phyloP scores from a whole-genome alignment of 148 eudicot genomes.

The Salicornia ramosissima region DNA sequence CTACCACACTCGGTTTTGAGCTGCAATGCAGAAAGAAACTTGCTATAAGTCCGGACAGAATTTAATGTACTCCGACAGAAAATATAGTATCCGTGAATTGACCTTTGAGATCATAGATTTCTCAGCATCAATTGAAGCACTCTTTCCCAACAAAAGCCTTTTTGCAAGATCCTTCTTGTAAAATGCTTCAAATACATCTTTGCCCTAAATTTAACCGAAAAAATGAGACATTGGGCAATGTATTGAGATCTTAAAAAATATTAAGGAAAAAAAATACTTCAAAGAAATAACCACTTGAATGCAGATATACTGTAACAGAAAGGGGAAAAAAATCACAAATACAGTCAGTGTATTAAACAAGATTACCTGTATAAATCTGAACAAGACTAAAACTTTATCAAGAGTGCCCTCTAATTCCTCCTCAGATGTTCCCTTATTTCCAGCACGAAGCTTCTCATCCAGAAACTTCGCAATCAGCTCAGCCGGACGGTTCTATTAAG shows the following conservation, averaged over 20 bases:
- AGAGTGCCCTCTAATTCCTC: constrained; percentile 96
- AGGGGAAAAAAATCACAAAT: neutral
- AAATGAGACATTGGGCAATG: constrained; percentile 5
- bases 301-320: neutral
- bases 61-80: neutral
- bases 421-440: constrained; percentile 96
- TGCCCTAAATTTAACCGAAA: constrained; percentile 49
- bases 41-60: constrained; percentile 19
- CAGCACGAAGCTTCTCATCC: constrained; percentile 98
- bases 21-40: constrained; percentile 42
- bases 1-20: constrained; percentile 97
- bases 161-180: constrained; percentile 98
- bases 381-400: constrained; percentile 88
- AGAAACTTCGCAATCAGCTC: constrained; percentile 93
- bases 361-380: constrained; percentile 93
- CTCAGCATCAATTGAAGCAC: constrained; percentile 99
- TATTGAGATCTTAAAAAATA: too few species aligned
- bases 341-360: neutral
- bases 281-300: neutral
- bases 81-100: neutral
- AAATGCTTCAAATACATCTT: constrained; percentile 98
- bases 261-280: neutral
- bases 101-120: constrained; percentile 99
- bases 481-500: constrained; percentile 83
- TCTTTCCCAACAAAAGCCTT: constrained; percentile 88